These are phyloP conservation scores for Azolla pinnata DNA, from an alignment of 75 land plant species.

Conservation along the genomic window DNA sequence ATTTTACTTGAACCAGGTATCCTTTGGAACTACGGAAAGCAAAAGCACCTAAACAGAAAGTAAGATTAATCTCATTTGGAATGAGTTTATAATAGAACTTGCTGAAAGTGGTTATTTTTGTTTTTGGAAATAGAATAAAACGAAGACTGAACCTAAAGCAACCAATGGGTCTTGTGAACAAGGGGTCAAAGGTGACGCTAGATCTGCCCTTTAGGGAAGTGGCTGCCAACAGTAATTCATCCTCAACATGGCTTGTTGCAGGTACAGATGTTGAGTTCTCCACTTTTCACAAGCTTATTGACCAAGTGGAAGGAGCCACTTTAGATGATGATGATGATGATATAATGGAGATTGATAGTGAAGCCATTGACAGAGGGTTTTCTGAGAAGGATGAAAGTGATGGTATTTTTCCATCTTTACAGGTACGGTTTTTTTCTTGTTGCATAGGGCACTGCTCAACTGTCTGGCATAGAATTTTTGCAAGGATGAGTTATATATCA, in stretches of 20 bases:
- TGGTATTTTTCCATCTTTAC: too few species aligned
- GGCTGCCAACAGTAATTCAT: too few species aligned
- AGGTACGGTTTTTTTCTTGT: too few species aligned
- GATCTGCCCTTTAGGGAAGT: too few species aligned
- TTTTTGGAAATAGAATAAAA: neutral
- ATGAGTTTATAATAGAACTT: neutral
- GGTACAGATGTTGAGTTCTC: too few species aligned
- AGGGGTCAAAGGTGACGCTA: too few species aligned
- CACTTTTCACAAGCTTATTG: conserved; percentile 5
- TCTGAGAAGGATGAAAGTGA: too few species aligned
- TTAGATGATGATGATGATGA: neutral
- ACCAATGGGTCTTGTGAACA: too few species aligned
- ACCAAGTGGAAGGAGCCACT: neutral
- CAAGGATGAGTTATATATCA: too few species aligned
- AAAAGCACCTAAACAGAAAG: conserved; percentile 68
- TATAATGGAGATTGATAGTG: neutral
- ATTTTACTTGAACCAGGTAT: conserved; percentile 49
- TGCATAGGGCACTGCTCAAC: too few species aligned
- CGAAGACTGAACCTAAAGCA: neutral
- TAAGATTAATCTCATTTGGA: conserved; percentile 14
- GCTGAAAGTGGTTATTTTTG: neutral
- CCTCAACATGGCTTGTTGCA: too few species aligned
- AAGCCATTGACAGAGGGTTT: neutral
- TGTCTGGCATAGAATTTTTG: too few species aligned
- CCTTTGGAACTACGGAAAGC: conserved; percentile 86